Conservation (phyloP, 495 filamentous ascomycete genomes). For the Podospora didyma region DNA sequence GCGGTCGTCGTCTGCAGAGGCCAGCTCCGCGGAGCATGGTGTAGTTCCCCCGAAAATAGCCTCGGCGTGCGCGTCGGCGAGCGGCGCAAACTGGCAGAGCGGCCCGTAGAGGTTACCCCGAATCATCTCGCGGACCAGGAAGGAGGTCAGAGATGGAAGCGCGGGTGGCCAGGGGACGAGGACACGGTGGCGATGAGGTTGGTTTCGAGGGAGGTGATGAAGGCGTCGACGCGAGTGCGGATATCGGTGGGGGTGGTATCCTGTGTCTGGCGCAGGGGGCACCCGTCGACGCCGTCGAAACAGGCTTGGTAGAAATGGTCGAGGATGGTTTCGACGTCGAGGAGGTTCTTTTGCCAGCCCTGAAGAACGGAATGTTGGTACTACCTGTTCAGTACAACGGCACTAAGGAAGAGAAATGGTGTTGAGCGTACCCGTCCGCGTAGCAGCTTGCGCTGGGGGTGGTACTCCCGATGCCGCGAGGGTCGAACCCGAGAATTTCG, state of each 20-base stretch:
- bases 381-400: too few relatives aligned
- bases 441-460: slow-evolving; percentile 40
- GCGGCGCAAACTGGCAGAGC: slow-evolving; percentile 20
- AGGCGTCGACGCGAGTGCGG: slow-evolving; percentile 34
- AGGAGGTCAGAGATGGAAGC: slow-evolving; percentile 32
- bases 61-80: slow-evolving; percentile 31
- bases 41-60: slow-evolving; percentile 7
- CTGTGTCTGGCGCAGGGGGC: slow-evolving; percentile 44
- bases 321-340: slow-evolving; percentile 48
- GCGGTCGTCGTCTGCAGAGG: not conserved
- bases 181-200: slow-evolving; percentile 18
- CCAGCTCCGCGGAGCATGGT: not conserved
- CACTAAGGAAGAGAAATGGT: too few relatives aligned
- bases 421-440: too few relatives aligned
- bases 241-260: slow-evolving; percentile 46
- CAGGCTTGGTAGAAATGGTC: slow-evolving; percentile 48
- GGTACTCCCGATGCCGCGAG: slow-evolving; percentile 38
- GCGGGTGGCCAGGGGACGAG: too few relatives aligned
- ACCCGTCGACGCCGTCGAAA: slow-evolving; percentile 37
- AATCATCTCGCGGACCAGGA: slow-evolving; percentile 41
- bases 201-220: slow-evolving; percentile 15
- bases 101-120: slow-evolving; percentile 22
- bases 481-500: slow-evolving; percentile 42
- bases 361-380: slow-evolving; percentile 10
- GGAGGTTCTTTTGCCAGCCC: slow-evolving; percentile 38